phyloP scores from a whole-genome alignment of 2,329 filamentous ascomycete genomes.

The Plenodomus tracheiphilus region DNA sequence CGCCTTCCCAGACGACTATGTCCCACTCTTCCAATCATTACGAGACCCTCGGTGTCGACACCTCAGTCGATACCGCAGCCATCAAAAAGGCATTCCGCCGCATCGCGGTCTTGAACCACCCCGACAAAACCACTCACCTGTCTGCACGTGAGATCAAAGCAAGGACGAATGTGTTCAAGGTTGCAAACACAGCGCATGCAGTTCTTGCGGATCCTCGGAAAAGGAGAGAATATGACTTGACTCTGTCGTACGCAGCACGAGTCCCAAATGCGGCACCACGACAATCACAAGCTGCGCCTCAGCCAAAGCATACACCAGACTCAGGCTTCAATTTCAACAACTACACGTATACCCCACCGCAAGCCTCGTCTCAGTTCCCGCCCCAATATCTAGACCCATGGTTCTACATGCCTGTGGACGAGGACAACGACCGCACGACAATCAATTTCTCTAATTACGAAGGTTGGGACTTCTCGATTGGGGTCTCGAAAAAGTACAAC shows the following conservation, averaged over 20 bases:
- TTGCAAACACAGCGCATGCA: slow-evolving; percentile 2
- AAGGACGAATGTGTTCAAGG: slow-evolving; percentile 2
- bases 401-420: slow-evolving; percentile 1
- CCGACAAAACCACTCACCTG: slow-evolving; percentile 11
- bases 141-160: not conserved
- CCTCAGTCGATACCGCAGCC: not conserved
- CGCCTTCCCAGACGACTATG: not conserved
- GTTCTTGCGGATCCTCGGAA: not conserved
- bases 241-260: not conserved
- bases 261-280: not conserved
- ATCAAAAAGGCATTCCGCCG: slow-evolving; percentile 8
- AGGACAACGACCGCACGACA: not conserved
- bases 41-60: slow-evolving; percentile 1
- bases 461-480: slow-evolving; percentile 4
- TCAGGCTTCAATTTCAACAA: not conserved
- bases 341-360: not conserved
- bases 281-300: not conserved
- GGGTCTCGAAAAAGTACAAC: not conserved
- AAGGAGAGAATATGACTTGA: not conserved
- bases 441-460: slow-evolving; percentile 4
- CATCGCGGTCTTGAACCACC: slow-evolving; percentile 4
- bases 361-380: no score
- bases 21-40: slow-evolving; percentile 4
- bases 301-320: not conserved
- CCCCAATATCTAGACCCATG: not conserved